A percentile compares a stretch with the other conserved stretches of the same genome.
Evolutionary conservation across 192 early-diverging fungal species (phyloP).

Genomic region (Jimgerdemannia flammicorona): DNA sequence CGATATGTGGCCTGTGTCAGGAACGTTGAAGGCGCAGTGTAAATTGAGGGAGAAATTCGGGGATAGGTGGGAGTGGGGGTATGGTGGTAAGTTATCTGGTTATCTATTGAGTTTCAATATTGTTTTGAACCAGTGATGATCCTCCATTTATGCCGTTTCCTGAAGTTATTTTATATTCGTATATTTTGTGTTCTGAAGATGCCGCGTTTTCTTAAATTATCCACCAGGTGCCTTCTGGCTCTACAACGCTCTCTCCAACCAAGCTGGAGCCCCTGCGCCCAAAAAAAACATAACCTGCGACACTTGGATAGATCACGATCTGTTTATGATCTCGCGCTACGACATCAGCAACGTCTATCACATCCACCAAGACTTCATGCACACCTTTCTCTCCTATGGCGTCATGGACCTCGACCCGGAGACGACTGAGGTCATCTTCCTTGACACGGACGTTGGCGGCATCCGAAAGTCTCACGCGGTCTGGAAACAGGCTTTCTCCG

Average conservation of each 20-base stretch:
- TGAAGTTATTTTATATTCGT: neutral
- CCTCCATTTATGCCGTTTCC: neutral
- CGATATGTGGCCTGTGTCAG: constrained; percentile 7
- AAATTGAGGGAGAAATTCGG: constrained; percentile 7
- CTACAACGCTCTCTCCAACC: neutral
- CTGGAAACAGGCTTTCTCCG: constrained; percentile 5
- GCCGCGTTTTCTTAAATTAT: neutral
- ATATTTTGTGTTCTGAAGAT: neutral
- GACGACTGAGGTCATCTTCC: constrained; percentile 15
- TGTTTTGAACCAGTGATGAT: neutral
- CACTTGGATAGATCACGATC: constrained; percentile 10
- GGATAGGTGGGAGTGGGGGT: constrained; percentile 4
- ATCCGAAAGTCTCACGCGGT: neutral
- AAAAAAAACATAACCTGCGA: constrained; percentile 9
- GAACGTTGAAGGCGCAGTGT: constrained; percentile 1
- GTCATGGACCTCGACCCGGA: neutral
- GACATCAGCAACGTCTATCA: constrained; percentile 17
- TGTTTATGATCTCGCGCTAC: constrained; percentile 9
- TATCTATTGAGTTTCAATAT: neutral
- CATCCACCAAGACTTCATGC: constrained; percentile 16
- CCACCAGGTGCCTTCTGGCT: constrained; percentile 1
- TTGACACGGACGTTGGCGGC: constrained; percentile 9
- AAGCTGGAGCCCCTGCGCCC: neutral
- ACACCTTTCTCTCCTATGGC: constrained; percentile 8
- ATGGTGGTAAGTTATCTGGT: constrained; percentile 7